These are phyloP conservation scores for Neurospora hispaniola DNA, from an alignment of 495 filamentous ascomycete genomes.

Conservation along the genomic window DNA sequence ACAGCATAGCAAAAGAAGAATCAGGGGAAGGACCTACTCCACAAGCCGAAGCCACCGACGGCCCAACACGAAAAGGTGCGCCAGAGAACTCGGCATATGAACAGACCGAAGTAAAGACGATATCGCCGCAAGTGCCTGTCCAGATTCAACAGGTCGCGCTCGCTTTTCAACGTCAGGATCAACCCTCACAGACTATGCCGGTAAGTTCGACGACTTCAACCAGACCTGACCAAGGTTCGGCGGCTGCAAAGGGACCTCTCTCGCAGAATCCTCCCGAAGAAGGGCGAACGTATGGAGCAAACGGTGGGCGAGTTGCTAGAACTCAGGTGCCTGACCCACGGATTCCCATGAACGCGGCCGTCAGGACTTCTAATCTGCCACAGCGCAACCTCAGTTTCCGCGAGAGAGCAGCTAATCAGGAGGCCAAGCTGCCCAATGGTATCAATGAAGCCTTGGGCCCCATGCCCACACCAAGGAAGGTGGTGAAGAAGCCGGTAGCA, in stretches of 20 bases:
- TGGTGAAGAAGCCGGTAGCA: background rate
- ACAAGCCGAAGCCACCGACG: constrained; percentile 67
- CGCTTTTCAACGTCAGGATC: constrained; percentile 4
- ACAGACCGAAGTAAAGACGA: constrained; percentile 10
- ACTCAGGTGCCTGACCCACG: constrained; percentile 20
- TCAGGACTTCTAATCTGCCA: constrained; percentile 22
- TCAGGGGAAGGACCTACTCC: constrained; percentile 46
- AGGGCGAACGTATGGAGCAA: constrained; percentile 15
- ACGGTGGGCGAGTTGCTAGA: constrained; percentile 15
- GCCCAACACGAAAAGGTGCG: constrained; percentile 36
- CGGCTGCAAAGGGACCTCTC: constrained; percentile 19
- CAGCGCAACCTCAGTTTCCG: constrained; percentile 41
- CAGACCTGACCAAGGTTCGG: constrained; percentile 4
- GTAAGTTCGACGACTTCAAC: constrained; percentile 10
- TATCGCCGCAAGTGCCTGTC: constrained; percentile 15
- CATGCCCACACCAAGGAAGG: background rate
- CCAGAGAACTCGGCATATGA: constrained; percentile 10
- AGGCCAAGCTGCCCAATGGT: constrained; percentile 20
- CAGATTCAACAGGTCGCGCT: constrained; percentile 8
- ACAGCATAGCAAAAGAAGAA: constrained; percentile 85
- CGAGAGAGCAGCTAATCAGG: constrained; percentile 33
- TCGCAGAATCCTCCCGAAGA: constrained; percentile 29
- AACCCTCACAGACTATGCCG: constrained; percentile 1
- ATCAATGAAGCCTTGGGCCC: constrained; percentile 10
- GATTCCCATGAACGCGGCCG: constrained; percentile 11